A percentile compares a stretch with the other conserved stretches of the same genome.
Evolutionary conservation across 495 filamentous ascomycete genomes (phyloP).

Genomic region (Penicillium taxi): DNA sequence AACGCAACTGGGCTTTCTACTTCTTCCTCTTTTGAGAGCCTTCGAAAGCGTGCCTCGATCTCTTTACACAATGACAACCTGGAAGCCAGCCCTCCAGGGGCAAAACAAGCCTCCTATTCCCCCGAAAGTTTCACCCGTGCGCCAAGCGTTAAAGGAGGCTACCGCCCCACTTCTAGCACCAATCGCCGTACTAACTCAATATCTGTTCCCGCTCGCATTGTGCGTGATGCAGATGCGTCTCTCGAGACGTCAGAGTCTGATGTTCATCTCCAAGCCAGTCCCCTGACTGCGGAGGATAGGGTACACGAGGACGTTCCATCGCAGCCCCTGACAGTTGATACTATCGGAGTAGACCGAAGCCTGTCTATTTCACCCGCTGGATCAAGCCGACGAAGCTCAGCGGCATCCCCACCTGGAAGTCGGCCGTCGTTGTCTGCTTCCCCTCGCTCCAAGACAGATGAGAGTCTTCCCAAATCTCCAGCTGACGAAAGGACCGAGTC

Average conservation of each 20-base stretch:
- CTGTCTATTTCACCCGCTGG: constrained; percentile 31
- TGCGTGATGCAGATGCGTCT: constrained; percentile 47
- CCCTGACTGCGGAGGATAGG: constrained; percentile 62
- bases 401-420: constrained; percentile 29
- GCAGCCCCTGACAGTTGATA: constrained; percentile 5
- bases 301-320: constrained; percentile 27
- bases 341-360: constrained; percentile 22
- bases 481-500: constrained; percentile 60
- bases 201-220: constrained; percentile 72
- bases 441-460: constrained; percentile 29
- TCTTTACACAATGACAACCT: constrained; percentile 21
- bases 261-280: constrained; percentile 61
- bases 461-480: constrained; percentile 30
- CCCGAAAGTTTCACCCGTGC: constrained; percentile 23
- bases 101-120: no score
- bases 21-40: constrained; percentile 35
- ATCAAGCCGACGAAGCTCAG: constrained; percentile 17
- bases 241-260: constrained; percentile 39
- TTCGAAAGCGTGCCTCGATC: constrained; percentile 37
- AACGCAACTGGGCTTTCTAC: constrained; percentile 19
- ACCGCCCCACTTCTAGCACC: constrained; percentile 20
- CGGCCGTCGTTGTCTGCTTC: constrained; percentile 36
- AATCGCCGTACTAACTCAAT: constrained; percentile 49
- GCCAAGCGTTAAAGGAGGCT: constrained; percentile 25
- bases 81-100: constrained; percentile 9